These are phyloP conservation scores for Picea sitchensis DNA, from an alignment of 75 land plant genomes.

Conservation along the genomic window DNA sequence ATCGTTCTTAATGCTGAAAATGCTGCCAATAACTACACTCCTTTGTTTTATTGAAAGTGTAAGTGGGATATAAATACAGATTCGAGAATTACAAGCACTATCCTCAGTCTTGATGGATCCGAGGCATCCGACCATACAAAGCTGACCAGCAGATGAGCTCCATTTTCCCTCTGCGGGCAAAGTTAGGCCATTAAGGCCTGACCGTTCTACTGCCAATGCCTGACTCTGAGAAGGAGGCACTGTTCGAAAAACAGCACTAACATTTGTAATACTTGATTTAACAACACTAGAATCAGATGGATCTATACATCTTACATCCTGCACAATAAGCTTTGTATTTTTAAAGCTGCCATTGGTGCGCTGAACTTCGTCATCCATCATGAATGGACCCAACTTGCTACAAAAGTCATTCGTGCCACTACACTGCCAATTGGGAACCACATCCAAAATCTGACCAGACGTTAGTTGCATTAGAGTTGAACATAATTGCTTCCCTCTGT, in stretches of 20 bases:
- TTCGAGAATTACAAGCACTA: slow-evolving; percentile 25
- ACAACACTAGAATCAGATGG: not conserved
- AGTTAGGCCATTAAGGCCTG: slow-evolving; percentile 43
- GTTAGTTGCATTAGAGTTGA: slow-evolving; percentile 23
- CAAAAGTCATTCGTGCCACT: slow-evolving; percentile 31
- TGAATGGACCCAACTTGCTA: slow-evolving; percentile 60
- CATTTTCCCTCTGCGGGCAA: slow-evolving; percentile 59
- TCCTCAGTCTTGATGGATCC: slow-evolving; percentile 10
- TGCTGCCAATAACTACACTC: slow-evolving; percentile 45
- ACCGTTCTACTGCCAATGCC: slow-evolving; percentile 22
- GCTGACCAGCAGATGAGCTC: slow-evolving; percentile 49
- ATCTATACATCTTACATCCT: slow-evolving; percentile 43
- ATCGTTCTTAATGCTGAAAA: slow-evolving; percentile 27
- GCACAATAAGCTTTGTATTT: slow-evolving; percentile 33
- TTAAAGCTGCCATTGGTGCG: slow-evolving; percentile 34
- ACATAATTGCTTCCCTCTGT: slow-evolving; percentile 48
- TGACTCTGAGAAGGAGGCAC: slow-evolving; percentile 22
- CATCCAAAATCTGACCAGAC: slow-evolving; percentile 13
- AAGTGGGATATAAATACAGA: slow-evolving; percentile 47
- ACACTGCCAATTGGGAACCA: slow-evolving; percentile 60
- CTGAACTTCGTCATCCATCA: slow-evolving; percentile 12
- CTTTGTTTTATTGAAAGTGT: slow-evolving; percentile 59
- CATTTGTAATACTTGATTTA: slow-evolving; percentile 13
- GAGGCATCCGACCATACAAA: slow-evolving; percentile 78
- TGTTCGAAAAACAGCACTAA: slow-evolving; percentile 54